Base-by-base conservation (phyloP, 768 basidiomycete species). In the Russula vinacea region DNA sequence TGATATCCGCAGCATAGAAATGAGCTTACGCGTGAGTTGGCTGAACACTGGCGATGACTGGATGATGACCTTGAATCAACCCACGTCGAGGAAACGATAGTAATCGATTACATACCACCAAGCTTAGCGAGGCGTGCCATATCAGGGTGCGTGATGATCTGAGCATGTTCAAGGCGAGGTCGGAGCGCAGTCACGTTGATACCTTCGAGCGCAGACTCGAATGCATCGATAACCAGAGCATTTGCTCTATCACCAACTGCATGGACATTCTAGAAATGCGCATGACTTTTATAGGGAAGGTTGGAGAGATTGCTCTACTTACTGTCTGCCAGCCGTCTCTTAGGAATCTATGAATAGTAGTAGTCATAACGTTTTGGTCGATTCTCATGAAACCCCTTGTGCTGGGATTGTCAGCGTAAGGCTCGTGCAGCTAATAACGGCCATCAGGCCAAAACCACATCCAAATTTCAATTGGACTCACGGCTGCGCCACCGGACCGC, bases 251-350 rank as follows among this genome's bases (percentile, higher is more conserved):
- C 94, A 13, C 90, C 90, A 44, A 92, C 89, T 19, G 89, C 89
- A 73, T 92, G 90, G 17, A 94, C 85, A 70, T 94, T 94, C 93
- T 94, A 66, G 11, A 58, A 49, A 50, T 6, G 45, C 5, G 14
- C 52, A 14, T 19, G 29, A 61, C 22, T 29, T 29, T 44, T 32
- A 47, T 32, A 47, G 19, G 29, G 39, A 17, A 29, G 19, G 22
- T 11, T 22, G 26, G n/a, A 29, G 16, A n/a, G 26, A 19, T 10
- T 8, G 32, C 24, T 39, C 8, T 22, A 10, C 89, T 75, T 73
- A 93, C 93, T 66, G 93, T 90, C 80, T 96, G 92, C 92, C 93
- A 95, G 2, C 88, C 90, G 73, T 91, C 89, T 51, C 80, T 77
- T 66, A 94, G 73, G 74, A 90, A 94, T 61, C 78, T 80, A 6